A percentile compares a stretch with the other conserved stretches of the same genome.
Evolutionary conservation across 208 protist genomes (phyloP).

Genomic region (Crithidia bombi): DNA sequence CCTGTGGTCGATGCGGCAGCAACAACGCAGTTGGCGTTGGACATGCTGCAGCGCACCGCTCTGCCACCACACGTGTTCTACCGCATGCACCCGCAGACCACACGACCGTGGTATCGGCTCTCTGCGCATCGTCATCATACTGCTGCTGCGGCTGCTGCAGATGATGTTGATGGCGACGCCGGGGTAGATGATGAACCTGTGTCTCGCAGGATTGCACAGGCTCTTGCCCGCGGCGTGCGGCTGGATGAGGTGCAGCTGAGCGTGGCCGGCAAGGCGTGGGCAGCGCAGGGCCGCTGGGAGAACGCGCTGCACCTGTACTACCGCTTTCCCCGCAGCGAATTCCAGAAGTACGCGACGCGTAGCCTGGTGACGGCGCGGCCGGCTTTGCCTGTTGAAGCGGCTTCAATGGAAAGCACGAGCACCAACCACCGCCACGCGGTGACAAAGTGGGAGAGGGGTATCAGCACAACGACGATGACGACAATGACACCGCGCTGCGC

Average conservation of each 20-base stretch:
- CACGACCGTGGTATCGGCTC: conserved; percentile 24
- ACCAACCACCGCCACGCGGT: not conserved
- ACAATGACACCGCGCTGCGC: no score
- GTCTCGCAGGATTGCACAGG: conserved; percentile 37
- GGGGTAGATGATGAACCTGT: conserved; percentile 6
- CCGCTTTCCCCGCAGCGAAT: conserved; percentile 54
- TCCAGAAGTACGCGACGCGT: conserved; percentile 53
- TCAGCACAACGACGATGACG: no score
- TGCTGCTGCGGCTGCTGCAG: conserved; percentile 4
- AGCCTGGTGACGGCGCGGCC: conserved; percentile 37
- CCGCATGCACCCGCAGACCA: conserved; percentile 20
- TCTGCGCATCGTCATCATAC: not conserved
- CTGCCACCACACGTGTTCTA: conserved; percentile 23
- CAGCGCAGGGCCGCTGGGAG: conserved; percentile 49
- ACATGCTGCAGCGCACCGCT: conserved; percentile 44
- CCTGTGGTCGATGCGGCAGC: not conserved
- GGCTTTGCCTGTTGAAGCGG: not conserved
- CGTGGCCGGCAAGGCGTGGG: conserved; percentile 49
- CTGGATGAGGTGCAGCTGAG: conserved; percentile 78
- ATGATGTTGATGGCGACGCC: not conserved
- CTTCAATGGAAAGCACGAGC: not conserved
- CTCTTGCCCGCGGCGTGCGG: conserved; percentile 52
- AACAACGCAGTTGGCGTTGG: conserved; percentile 22
- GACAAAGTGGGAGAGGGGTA: not conserved
- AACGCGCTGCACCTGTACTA: conserved; percentile 56